Percentiles rank a stretch among this genome's conserved stretches.
Conservation (phyloP, 176 grass and related monocot species). For the Oropetium thomaeum region DNA sequence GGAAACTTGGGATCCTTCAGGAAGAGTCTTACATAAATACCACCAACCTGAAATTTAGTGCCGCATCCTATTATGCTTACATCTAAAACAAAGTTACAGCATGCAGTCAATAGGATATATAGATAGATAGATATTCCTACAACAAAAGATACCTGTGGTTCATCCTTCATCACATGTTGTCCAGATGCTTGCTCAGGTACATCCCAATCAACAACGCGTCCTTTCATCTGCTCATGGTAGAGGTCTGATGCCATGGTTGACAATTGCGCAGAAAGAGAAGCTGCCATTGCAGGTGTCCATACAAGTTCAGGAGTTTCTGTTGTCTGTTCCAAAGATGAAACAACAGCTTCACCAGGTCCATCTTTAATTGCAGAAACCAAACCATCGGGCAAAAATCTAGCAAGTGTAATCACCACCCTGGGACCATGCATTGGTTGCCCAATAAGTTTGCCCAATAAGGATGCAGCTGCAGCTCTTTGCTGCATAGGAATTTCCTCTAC, state of each 20-base stretch:
- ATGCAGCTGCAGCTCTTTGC: slow-evolving; percentile 89
- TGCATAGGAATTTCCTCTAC: slow-evolving; percentile 91
- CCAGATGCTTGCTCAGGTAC: slow-evolving; percentile 93
- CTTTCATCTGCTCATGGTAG: slow-evolving; percentile 98
- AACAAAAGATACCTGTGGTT: slow-evolving; percentile 82
- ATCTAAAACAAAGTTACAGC: slow-evolving; percentile 29
- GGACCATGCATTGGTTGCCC: slow-evolving; percentile 99
- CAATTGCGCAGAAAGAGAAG: slow-evolving; percentile 91
- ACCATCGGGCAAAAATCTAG: slow-evolving; percentile 92
- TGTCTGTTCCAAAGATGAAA: slow-evolving; percentile 85
- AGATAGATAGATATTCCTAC: background rate
- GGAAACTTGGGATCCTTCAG: slow-evolving; percentile 99
- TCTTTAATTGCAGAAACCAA: slow-evolving; percentile 92
- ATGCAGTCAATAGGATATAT: background rate
- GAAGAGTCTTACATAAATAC: slow-evolving; percentile 98
- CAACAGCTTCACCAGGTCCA: slow-evolving; percentile 92
- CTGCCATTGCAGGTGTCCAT: slow-evolving; percentile 97
- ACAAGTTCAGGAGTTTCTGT: slow-evolving; percentile 99
- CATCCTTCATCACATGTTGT: slow-evolving; percentile 98
- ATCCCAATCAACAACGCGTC: slow-evolving; percentile 94
- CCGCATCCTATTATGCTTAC: background rate
- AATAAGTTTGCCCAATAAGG: slow-evolving; percentile 89
- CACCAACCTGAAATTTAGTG: slow-evolving; percentile 84
- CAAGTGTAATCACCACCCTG: slow-evolving; percentile 87
- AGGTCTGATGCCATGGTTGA: slow-evolving; percentile 91